Base-by-base conservation (phyloP, 805 yeast genomes). In the Wickerhamomyces canadensis region DNA sequence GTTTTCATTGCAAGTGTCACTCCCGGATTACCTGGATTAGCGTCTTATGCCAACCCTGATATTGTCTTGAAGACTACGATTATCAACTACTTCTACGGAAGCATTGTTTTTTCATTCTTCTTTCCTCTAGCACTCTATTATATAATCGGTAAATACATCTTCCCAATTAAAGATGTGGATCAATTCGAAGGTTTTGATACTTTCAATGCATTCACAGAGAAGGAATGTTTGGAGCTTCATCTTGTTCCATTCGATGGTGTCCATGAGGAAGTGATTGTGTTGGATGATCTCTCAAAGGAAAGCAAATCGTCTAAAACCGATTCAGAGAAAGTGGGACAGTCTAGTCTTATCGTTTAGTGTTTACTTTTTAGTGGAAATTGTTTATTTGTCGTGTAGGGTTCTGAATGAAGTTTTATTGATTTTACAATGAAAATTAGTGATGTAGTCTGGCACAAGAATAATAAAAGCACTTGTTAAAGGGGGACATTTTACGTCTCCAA, bases 21-120 rank as follows among this genome's bases (percentile, higher is more conserved):
- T n/a, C 68, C 68, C 4, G 64, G 64, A 15, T 42, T 65, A 9
- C 70, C 70, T 1, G 70, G 70, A 7, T 43, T 64, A 42, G 60
- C 61, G 9, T 40, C 56, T 15, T 52, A 49, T 19, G 61, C 64
- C 4, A 54, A 54, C 33, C 36, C 60, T 1, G 40, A 31, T 15
- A 47, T 60, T 19, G 16, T 24, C 1, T 36, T 60, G 25, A 44
- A 45, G 31, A 38, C 47, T 0, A 49, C 52, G 3, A 54, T 58
- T 32, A 27, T 45, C 16, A 48, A 59, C 37, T 54, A 51, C 21
- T 61, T 51, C 46, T 48, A 58, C 34, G 60, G 60, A 40, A 50
- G 54, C 19, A 55, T 57, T 22, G 40, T 60, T 8, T 60, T 60
- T 37, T 54, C 61, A 12, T 51, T 57, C 39, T 44, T 55, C 23